phyloP scores from a whole-genome alignment of 2,329 filamentous ascomycete genomes.

The Pseudonectria foliicola region DNA sequence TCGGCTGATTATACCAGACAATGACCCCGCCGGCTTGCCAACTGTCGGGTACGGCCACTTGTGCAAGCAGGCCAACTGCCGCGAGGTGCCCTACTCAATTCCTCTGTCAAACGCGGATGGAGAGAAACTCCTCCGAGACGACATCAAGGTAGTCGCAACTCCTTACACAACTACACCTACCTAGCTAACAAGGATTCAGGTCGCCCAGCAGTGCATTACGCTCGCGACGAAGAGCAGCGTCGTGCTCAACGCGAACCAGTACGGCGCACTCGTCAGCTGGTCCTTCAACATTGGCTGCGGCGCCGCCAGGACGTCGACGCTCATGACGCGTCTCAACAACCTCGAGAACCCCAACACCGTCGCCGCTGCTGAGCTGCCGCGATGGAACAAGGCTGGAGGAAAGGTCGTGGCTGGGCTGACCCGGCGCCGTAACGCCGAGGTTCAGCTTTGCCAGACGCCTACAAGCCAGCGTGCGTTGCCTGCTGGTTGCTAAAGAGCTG shows the following conservation, averaged over 20 bases:
- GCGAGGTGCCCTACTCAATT: slow-evolving; percentile 38
- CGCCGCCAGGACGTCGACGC: slow-evolving; percentile 30
- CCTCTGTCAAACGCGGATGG: slow-evolving; percentile 36
- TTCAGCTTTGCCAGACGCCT: slow-evolving; percentile 25
- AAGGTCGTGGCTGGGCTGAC: slow-evolving; percentile 33
- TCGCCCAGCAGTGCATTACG: slow-evolving; percentile 32
- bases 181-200: background rate
- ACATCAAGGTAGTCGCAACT: slow-evolving; percentile 6
- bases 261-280: slow-evolving; percentile 45
- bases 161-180: background rate
- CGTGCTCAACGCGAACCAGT: slow-evolving; percentile 39
- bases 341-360: slow-evolving; percentile 36
- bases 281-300: slow-evolving; percentile 44
- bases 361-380: slow-evolving; percentile 37
- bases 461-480: slow-evolving; percentile 10
- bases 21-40: slow-evolving; percentile 37
- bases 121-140: slow-evolving; percentile 28
- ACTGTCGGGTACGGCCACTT: slow-evolving; percentile 46
- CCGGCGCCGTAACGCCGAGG: slow-evolving; percentile 36
- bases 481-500: slow-evolving; percentile 5
- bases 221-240: slow-evolving; percentile 20
- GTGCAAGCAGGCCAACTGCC: slow-evolving; percentile 33
- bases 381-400: slow-evolving; percentile 38
- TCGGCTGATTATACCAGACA: slow-evolving; percentile 6
- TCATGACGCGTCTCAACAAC: slow-evolving; percentile 36